Conservation (phyloP, 73 alveolate species). For the Paramecium tetraurelia region DNA sequence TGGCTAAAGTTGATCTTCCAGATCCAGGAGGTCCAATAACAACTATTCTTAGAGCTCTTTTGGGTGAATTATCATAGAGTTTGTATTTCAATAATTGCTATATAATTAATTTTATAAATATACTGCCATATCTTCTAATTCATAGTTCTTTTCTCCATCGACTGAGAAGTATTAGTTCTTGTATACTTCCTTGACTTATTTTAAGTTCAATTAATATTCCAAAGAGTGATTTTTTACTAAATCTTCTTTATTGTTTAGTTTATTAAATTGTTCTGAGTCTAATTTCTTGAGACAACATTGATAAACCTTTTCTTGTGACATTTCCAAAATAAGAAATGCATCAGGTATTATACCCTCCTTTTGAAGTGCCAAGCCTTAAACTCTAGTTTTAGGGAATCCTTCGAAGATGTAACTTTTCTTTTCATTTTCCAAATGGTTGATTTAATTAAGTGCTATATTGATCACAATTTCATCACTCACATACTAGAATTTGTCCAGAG, state of each 20-base stretch:
- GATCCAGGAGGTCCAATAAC: constrained; percentile 96
- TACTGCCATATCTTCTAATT: constrained; percentile 65
- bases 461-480: constrained; percentile 88
- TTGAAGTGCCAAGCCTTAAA: constrained; percentile 91
- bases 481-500: constrained; percentile 47
- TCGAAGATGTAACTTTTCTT: constrained; percentile 84
- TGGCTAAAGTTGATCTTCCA: constrained; percentile 88
- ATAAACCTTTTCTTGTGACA: constrained; percentile 30
- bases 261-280: constrained; percentile 20
- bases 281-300: constrained; percentile 22
- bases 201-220: constrained; percentile 76
- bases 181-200: constrained; percentile 83
- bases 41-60: constrained; percentile 92
- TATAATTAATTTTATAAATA: constrained; percentile 60
- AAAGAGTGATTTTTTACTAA: constrained; percentile 40
- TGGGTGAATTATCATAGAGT: constrained; percentile 80
- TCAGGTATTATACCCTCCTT: constrained; percentile 94
- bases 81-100: constrained; percentile 71
- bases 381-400: constrained; percentile 96
- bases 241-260: constrained; percentile 8
- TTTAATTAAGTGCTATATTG: constrained; percentile 76
- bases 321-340: constrained; percentile 77
- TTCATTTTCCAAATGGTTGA: constrained; percentile 86
- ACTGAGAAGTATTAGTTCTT: constrained; percentile 76
- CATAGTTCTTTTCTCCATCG: constrained; percentile 65